A percentile compares a stretch with the other conserved stretches of the same genome.
Conservation (phyloP, 768 basidiomycete species). For the Psilocybe cyanescens region DNA sequence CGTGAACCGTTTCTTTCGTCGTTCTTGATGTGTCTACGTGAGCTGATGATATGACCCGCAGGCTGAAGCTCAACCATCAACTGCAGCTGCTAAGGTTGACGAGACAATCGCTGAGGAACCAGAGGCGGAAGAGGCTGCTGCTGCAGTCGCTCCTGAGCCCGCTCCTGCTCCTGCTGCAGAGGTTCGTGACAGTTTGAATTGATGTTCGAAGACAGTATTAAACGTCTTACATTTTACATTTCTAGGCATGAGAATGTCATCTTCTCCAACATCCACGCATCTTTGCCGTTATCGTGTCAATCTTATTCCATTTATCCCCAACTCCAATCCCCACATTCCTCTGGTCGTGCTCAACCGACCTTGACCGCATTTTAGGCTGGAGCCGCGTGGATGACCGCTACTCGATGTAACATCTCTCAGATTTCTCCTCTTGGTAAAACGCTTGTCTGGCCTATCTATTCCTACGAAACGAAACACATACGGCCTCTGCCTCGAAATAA, state of each 20-base stretch:
- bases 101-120: constrained; percentile 64
- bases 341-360: constrained; percentile 7
- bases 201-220: background rate
- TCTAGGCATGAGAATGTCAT: constrained; percentile 1
- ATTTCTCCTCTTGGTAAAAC: constrained; percentile 21
- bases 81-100: constrained; percentile 36
- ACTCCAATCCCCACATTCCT: constrained; percentile 2
- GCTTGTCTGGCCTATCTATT: constrained; percentile 22
- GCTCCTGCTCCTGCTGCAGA: constrained; percentile 13
- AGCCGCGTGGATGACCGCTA: constrained; percentile 17
- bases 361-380: constrained; percentile 14
- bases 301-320: background rate
- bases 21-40: constrained; percentile 8
- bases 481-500: constrained; percentile 18
- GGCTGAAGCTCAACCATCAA: constrained; percentile 44
- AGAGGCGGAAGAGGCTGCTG: constrained; percentile 43
- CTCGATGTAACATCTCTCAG: constrained; percentile 21
- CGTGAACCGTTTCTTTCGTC: background rate
- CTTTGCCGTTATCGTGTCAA: constrained; percentile 2
- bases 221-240: background rate
- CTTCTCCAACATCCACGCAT: background rate
- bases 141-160: background rate
- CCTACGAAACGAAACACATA: constrained; percentile 25
- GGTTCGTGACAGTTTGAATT: constrained; percentile 4
- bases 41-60: constrained; percentile 26